Evolutionary conservation across 1,139 yeast species (phyloP), one percentile per base, ranked within the genome.

Genomic region (Sugiyamaella novakii): DNA sequence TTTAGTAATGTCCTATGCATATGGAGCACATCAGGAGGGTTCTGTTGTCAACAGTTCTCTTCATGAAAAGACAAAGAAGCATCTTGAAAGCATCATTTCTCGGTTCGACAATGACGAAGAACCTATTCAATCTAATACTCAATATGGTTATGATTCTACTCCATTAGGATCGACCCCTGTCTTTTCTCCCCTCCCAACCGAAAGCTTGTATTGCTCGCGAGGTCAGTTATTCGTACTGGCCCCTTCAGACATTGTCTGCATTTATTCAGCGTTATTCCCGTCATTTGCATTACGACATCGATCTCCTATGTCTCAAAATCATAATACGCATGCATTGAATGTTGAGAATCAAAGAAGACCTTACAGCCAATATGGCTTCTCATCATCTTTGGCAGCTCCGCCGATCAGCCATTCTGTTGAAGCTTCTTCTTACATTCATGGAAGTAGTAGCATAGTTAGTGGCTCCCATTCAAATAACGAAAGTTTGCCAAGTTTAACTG

Each of bases 171-270:
- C 47, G 14, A 25, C 44, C 21, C 25, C 47, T 3, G 25, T 37
- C n/a, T n/a, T 24, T 1, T 40, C 46, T 7, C 42, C 50, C 4
- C 39, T 42, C 12, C 39, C 39, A 1, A 11, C 39, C 10, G 47
- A 49, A 11, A 40, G 50, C 12, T 47, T 49, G 21, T 54, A 43
- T 29, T 52, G 52, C 30, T 47, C 56, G 7, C 53, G 57, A 1
- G 64, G 66, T 17, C 67, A 66, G 46, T 51, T 63, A 25, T 50
- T 68, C 22, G 67, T 64, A 3, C 49, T 67, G 14, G 57, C 63
- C 7, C 68, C 69, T 1, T 59, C 67, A 17, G 72, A 68, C 43
- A 53, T 68, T 11, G 55, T 60, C 2, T 59, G 55, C 29, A 50
- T 68, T 14, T 67, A 61, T 48, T 49, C 65, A 6, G 56, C 65